These are phyloP conservation scores for Botrytis porri DNA, from an alignment of 2,329 filamentous ascomycete genomes.

Conservation along the genomic window DNA sequence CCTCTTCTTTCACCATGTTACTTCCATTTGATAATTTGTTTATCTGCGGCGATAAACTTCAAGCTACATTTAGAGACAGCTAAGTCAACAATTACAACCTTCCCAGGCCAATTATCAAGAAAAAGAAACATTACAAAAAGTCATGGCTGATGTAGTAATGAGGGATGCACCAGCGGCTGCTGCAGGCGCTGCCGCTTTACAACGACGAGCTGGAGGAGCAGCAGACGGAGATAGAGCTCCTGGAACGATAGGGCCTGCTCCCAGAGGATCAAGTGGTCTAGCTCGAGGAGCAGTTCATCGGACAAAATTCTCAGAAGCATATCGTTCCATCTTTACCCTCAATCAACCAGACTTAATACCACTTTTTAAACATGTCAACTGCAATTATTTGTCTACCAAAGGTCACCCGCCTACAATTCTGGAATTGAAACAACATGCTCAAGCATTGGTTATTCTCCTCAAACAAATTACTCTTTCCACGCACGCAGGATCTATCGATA, in stretches of 20 bases:
- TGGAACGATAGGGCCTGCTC: background rate
- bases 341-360: conserved; percentile 8
- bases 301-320: conserved; percentile 25
- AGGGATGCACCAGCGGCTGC: background rate
- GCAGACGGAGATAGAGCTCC: background rate
- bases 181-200: background rate
- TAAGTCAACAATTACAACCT: background rate
- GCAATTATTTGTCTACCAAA: conserved; percentile 54
- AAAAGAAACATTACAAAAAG: background rate
- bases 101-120: background rate
- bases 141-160: conserved; percentile 6
- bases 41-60: background rate
- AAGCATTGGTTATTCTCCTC: conserved; percentile 55
- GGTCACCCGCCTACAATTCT: conserved; percentile 53
- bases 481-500: conserved; percentile 31
- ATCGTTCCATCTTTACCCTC: conserved; percentile 25
- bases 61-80: background rate
- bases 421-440: conserved; percentile 58
- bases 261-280: background rate
- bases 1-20: conserved; percentile 12
- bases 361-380: conserved; percentile 50
- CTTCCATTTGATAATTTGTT: background rate
- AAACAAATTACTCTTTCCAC: conserved; percentile 45
- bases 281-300: conserved; percentile 5
- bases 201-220: background rate